These are phyloP conservation scores for Microsporum audouinii DNA, from an alignment of 2,329 filamentous ascomycete genomes.

Conservation along the genomic window DNA sequence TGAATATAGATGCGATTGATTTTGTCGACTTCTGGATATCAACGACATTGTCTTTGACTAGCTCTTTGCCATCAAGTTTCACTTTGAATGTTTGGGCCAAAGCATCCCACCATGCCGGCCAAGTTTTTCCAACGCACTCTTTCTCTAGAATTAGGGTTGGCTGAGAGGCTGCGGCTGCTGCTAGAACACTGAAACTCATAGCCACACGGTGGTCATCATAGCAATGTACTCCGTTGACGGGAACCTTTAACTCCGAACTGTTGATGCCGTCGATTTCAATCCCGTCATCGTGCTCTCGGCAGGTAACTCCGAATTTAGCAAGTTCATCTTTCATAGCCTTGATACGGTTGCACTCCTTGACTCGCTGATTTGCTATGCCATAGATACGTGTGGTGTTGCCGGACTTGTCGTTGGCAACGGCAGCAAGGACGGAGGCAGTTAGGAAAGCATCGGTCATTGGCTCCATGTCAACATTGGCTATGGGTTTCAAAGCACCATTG, in stretches of 20 bases:
- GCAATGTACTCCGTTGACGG: slow-evolving; percentile 64
- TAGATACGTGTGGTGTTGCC: slow-evolving; percentile 65
- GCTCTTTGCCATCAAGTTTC: slow-evolving; percentile 62
- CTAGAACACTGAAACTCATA: slow-evolving; percentile 91
- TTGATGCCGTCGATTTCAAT: slow-evolving; percentile 55
- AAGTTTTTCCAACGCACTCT: slow-evolving; percentile 92
- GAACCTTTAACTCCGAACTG: slow-evolving; percentile 42
- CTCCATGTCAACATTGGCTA: slow-evolving; percentile 90
- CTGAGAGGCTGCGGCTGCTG: slow-evolving; percentile 54
- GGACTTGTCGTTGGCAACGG: slow-evolving; percentile 63
- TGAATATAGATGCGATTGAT: slow-evolving; percentile 60
- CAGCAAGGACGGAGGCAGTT: slow-evolving; percentile 83
- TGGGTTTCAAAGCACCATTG: slow-evolving; percentile 57
- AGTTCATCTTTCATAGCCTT: slow-evolving; percentile 90
- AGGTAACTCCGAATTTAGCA: slow-evolving; percentile 80
- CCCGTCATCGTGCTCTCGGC: slow-evolving; percentile 85
- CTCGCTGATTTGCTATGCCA: slow-evolving; percentile 92
- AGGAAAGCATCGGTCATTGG: slow-evolving; percentile 98
- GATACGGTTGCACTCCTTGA: slow-evolving; percentile 97
- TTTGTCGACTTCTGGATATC: slow-evolving; percentile 31
- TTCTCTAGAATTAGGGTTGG: slow-evolving; percentile 73
- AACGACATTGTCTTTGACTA: slow-evolving; percentile 25
- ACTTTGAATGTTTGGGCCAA: slow-evolving; percentile 68
- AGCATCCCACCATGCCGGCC: slow-evolving; percentile 97
- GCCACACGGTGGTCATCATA: slow-evolving; percentile 97